Base-by-base conservation (phyloP, 2,329 filamentous ascomycete genomes). In the Fusarium foetens region DNA sequence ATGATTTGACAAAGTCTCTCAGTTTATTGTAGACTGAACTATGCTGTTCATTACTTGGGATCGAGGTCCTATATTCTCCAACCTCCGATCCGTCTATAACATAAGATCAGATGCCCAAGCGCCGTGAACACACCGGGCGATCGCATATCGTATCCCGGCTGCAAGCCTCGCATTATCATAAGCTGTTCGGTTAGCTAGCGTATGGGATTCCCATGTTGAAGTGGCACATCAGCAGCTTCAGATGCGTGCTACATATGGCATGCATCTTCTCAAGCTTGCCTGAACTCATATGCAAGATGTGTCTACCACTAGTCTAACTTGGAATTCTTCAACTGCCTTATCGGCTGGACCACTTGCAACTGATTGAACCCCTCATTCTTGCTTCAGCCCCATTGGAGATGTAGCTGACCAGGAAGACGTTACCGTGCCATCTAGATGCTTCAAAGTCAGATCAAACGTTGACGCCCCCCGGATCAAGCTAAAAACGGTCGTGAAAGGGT, bases 341-440 rank as follows among this genome's bases (percentile, higher is more conserved):
- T 12, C 41, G 14, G 16, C 29, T 13, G 27, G 31, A 31, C 66
- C 39, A 67, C 60, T 63, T 54, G 29, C 27, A 35, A 25, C 45
- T 31, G 29, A 27, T 25, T 39, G 41, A 14, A 46, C 65, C 48
- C 61, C 60, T 73, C 70, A 43, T 59, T 57, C 31, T 52, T 53
- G 39, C 45, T 43, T 51, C n/a, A 46, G 31, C 52, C 39, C 39
- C 55, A 53, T 62, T 39, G 33, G 45, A 39, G 43, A 29, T 51
- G 55, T 51, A 57, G 49, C 43, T 41, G 29, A n/a, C 46, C 42
- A 57, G 23, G 48, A 33, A 35, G 39, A 60, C 23, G 48, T 51
- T 21, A 59, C 49, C 19, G 43, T 21, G 27, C 42, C 33, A 63
- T 52, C 39, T 33, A 38, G 46, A 48, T 48, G 21, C 55, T 70